Percentiles rank a stretch among this genome's conserved stretches.
phyloP scores from a whole-genome alignment of 2,329 filamentous ascomycete species.

The Sclerotinia subarctica region DNA sequence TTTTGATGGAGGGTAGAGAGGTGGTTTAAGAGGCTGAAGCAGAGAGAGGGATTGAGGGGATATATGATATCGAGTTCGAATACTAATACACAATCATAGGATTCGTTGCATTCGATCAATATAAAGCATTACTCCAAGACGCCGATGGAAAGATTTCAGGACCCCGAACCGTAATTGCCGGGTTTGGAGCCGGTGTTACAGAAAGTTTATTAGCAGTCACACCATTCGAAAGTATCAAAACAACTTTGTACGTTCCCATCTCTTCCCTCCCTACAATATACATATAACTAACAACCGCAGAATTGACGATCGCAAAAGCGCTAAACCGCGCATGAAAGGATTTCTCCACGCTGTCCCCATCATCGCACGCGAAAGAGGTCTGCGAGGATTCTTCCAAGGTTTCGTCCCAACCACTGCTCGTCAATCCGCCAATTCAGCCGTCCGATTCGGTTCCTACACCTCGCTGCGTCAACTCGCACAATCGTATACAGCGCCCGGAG shows the following conservation, averaged over 20 bases:
- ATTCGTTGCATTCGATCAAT: conserved; percentile 95
- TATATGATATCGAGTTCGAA: background rate
- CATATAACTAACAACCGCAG: conserved; percentile 42
- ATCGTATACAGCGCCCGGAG: conserved; percentile 87
- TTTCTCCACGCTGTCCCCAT: conserved; percentile 87
- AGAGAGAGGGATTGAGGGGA: background rate
- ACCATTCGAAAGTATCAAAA: conserved; percentile 97
- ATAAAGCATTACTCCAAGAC: conserved; percentile 80
- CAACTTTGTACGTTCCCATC: conserved; percentile 64
- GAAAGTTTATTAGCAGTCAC: conserved; percentile 93
- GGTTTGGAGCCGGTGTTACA: conserved; percentile 91
- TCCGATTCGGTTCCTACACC: conserved; percentile 87
- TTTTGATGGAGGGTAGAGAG: background rate
- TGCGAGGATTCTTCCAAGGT: conserved; percentile 94
- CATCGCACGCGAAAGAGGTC: conserved; percentile 81
- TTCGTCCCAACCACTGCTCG: conserved; percentile 92
- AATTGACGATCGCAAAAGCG: conserved; percentile 89
- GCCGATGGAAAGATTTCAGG: conserved; percentile 84
- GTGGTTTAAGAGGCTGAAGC: too few species aligned
- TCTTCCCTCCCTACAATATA: background rate
- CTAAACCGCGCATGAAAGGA: conserved; percentile 81
- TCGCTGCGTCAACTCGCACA: conserved; percentile 87
- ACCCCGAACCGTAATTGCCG: conserved; percentile 85
- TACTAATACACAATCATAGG: conserved; percentile 44
- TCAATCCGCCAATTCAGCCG: conserved; percentile 91